Evolutionary conservation across 139 green algal genomes (phyloP).

Genomic region (Chlamydomonas incerta): DNA sequence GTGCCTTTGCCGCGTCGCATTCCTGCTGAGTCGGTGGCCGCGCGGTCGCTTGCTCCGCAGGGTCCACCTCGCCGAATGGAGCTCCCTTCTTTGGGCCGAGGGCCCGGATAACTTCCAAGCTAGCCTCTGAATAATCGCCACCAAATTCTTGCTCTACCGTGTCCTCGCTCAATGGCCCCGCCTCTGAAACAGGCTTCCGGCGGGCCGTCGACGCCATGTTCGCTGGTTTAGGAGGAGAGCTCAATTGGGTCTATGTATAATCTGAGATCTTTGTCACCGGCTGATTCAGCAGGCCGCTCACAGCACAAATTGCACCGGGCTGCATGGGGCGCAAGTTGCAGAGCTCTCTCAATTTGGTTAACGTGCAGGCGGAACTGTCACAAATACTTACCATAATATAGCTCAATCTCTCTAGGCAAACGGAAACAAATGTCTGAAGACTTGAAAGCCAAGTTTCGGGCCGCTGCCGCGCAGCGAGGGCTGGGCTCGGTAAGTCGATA

Average conservation of each 20-base stretch:
- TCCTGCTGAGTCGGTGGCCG: slow-evolving; percentile 5
- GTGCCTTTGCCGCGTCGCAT: slow-evolving; percentile 4
- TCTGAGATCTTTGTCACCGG: no score
- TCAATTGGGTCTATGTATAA: not conserved
- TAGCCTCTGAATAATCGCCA: slow-evolving; percentile 41
- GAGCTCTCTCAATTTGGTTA: no score
- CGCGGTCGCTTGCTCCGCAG: not conserved
- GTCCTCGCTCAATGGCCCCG: not conserved
- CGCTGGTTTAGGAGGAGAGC: not conserved
- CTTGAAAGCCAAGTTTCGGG: slow-evolving; percentile 36
- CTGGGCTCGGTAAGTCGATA: not conserved
- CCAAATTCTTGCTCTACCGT: slow-evolving; percentile 34
- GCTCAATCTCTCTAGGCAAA: no score
- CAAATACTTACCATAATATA: no score
- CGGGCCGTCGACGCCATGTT: not conserved
- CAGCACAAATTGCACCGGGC: not conserved
- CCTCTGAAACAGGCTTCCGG: not conserved
- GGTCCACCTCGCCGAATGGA: not conserved
- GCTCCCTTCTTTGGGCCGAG: not conserved
- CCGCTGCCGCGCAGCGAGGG: slow-evolving; percentile 22
- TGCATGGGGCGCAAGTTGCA: no score
- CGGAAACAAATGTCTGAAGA: slow-evolving; percentile 26
- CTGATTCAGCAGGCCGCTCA: no score
- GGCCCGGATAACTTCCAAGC: slow-evolving; percentile 19
- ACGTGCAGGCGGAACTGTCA: no score